Evolutionary conservation across 1,139 yeast genomes (phyloP), one percentile per base, ranked within the genome.

Genomic region (Kodamaea sp.): DNA sequence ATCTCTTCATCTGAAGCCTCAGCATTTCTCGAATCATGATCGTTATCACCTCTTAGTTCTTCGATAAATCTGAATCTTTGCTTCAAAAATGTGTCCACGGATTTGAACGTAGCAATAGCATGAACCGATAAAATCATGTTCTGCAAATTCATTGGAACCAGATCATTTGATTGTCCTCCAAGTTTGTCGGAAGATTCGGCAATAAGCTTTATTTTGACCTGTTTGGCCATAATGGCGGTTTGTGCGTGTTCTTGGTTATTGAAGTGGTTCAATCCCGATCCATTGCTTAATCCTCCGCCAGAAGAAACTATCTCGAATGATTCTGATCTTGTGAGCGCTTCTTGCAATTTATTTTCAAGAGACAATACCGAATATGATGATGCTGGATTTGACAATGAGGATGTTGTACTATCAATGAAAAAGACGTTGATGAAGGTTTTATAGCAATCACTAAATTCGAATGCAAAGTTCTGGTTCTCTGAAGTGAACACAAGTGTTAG

Each of bases 81-180:
- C 28, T 55, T 76, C 42, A 83, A 60, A 50, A 86, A 88, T 2
- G 79, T 74, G 33, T 78, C 82, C 25, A 90, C 70, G 1, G 90
- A 78, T 39, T 74, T 76, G 53, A 88, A 83, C 0, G 96, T 84
- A 0, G 96, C 95, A 48, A 89, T 82, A 0, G 95, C 95, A 55
- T 89, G 96, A n/a, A 86, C 85, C 12, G 90, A 74, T 13, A 89
- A 62, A 22, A 78, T 61, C 50, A 82, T 53, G 23, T 66, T 64
- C 24, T 64, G 64, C 45, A 67, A 50, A 6, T 51, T 53, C 1
- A 57, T 50, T 1, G 73, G 66, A 1, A 61, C 38, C 20, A 43
- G 43, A n/a, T 26, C 31, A 15, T 51, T 51, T n/a, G n/a, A n/a
- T n/a, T n/a, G n/a, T n/a, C n/a, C n/a, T 3, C 54, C 61, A 5